phyloP scores from a whole-genome alignment of 805 yeast genomes.

The Schizosaccharomyces osmophilus region DNA sequence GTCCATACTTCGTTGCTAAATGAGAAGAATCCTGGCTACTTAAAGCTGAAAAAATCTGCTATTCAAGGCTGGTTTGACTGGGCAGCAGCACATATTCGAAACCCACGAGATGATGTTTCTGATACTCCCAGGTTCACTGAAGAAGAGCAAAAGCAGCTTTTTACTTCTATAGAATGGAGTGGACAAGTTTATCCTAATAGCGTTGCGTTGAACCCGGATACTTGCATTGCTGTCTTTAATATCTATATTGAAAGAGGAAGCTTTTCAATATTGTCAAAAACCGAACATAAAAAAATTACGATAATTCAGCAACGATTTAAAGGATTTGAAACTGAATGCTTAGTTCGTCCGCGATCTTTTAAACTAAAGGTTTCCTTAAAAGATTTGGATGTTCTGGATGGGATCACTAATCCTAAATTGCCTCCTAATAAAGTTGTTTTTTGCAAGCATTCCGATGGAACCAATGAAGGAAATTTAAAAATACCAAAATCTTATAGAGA shows the following conservation, averaged over 20 bases:
- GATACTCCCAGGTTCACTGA: conserved; percentile 16
- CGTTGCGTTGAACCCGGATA: conserved; percentile 46
- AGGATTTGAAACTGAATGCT: conserved; percentile 49
- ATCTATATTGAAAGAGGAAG: conserved; percentile 59
- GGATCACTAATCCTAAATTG: conserved; percentile 41
- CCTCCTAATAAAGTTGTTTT: conserved; percentile 76
- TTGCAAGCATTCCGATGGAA: conserved; percentile 20
- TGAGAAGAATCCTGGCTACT: background rate
- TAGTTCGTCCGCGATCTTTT: conserved; percentile 59
- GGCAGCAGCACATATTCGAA: background rate
- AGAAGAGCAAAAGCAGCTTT: conserved; percentile 69
- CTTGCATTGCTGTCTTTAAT: conserved; percentile 39
- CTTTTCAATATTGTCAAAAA: conserved; percentile 25
- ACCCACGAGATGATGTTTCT: background rate
- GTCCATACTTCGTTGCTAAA: background rate
- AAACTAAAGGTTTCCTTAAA: conserved; percentile 46
- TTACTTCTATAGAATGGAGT: conserved; percentile 80
- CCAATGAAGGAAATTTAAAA: background rate
- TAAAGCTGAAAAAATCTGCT: background rate
- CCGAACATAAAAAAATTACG: conserved; percentile 12
- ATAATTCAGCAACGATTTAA: conserved; percentile 31
- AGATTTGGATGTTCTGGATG: conserved; percentile 71
- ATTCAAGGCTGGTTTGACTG: background rate
- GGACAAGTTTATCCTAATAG: conserved; percentile 23
- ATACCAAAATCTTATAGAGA: conserved; percentile 4